phyloP scores from a whole-genome alignment of 2,329 filamentous ascomycete genomes.

The Orbilia oligospora region DNA sequence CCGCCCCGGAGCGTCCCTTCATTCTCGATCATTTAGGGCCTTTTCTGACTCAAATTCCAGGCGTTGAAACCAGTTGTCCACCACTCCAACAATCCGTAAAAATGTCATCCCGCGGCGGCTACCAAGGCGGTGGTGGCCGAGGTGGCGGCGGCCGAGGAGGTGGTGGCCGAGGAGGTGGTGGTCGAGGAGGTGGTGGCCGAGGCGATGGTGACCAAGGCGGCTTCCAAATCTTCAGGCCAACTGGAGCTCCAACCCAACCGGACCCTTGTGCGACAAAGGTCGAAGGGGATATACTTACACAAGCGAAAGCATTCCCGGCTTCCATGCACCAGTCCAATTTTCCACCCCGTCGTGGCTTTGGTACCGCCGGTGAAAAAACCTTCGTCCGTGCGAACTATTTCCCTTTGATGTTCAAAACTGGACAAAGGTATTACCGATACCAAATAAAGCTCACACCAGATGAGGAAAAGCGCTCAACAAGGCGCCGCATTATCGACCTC shows the following conservation, averaged over 20 bases:
- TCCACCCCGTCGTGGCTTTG: constrained; percentile 46
- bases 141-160: not conserved
- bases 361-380: constrained; percentile 28
- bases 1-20: not conserved
- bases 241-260: constrained; percentile 6
- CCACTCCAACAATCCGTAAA: not conserved
- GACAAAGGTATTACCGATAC: constrained; percentile 30
- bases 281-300: constrained; percentile 14
- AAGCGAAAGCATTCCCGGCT: not conserved
- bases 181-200: not conserved
- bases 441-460: constrained; percentile 34
- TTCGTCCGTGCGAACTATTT: constrained; percentile 45
- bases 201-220: no score
- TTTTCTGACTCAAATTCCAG: not conserved
- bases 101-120: constrained; percentile 5
- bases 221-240: constrained; percentile 28
- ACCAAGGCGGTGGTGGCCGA: no score
- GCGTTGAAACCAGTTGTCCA: not conserved
- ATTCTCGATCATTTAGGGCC: not conserved
- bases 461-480: constrained; percentile 16
- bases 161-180: no score
- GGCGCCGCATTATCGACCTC: constrained; percentile 36
- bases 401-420: constrained; percentile 24
- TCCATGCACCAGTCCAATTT: constrained; percentile 21
- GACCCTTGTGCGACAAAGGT: constrained; percentile 13